Base-by-base conservation (phyloP, 768 basidiomycete genomes). In the Thelephora aurantiotincta region DNA sequence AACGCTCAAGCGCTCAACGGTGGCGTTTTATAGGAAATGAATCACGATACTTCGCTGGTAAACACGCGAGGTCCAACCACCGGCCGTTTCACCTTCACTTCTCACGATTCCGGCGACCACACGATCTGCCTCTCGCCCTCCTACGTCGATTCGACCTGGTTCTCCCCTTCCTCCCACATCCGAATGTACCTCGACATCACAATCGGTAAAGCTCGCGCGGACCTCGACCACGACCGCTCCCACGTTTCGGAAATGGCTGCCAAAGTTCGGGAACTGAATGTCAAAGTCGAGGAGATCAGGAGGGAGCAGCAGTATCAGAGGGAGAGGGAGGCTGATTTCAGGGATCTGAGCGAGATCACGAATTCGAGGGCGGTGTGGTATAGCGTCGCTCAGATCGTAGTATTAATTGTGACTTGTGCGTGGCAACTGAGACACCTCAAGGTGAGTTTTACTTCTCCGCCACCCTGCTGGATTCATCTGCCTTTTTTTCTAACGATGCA, bases 301-400 rank as follows among this genome's bases (percentile, higher is more conserved):
- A 72, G 91, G 20, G 96, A 98, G 65, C 96, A 99, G 66, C 88
- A 93, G 64, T 99, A 97, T 60, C 94, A 98, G 68, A 74, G 96
- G 37, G 94, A 99, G 66, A 71, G 96, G 54, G 96, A 99, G 65
- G 72, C 86, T 11, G 82, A 87, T 55, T 99, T 85, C 60, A 70
- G 96, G 35, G 69, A 91, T 64, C 64, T 97, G 52, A 92, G 88
- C 55, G 96, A 99, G 65, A 63, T 65, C 13, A 94, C 90, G 35
- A 99, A 99, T 65, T 68, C 82, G n/a, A 69, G 81, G 50, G 92
- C 96, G 1, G 86, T 98, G 41, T 98, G 90, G 89, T 98, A 96
- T 65, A 91, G 82, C 57, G 43, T 97, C 22, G 72, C 77, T 33
- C 94, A 99, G 70, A 89, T 98, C 49, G 64, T 74, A 12, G 81